Percentiles rank a stretch among this genome's conserved stretches.
These are phyloP conservation scores for Alternaria atra DNA, from an alignment of 2,329 filamentous ascomycete genomes.

Conservation along the genomic window DNA sequence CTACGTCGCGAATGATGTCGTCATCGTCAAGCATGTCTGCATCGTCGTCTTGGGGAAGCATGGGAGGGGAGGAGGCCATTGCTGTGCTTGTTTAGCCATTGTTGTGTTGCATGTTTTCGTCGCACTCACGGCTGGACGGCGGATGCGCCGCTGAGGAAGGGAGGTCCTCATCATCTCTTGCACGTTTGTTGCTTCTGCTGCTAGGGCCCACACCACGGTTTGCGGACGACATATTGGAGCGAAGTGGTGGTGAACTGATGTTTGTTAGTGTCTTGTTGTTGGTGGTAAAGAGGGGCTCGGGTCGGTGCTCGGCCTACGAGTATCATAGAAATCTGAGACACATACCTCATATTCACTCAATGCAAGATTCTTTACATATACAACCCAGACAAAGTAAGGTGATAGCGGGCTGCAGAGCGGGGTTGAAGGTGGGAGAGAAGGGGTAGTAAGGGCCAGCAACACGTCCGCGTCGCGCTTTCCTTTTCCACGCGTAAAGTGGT, in stretches of 20 bases:
- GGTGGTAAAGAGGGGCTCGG: conserved; percentile 30
- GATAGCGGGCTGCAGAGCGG: conserved; percentile 9
- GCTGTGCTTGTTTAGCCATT: conserved; percentile 52
- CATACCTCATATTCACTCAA: conserved; percentile 35
- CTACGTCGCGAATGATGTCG: conserved; percentile 70
- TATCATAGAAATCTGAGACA: not conserved
- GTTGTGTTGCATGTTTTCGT: conserved; percentile 6
- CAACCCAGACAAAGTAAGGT: not conserved
- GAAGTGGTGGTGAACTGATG: conserved; percentile 76
- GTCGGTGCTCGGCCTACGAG: conserved; percentile 13
- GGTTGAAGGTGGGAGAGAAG: conserved; percentile 12
- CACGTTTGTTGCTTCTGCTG: conserved; percentile 70
- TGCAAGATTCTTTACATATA: conserved; percentile 7
- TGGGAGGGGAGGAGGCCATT: conserved; percentile 68
- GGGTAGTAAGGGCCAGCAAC: conserved; percentile 14
- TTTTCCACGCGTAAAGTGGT: conserved; percentile 33
- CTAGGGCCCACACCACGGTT: conserved; percentile 72
- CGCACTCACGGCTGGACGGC: conserved; percentile 69
- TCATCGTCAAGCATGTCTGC: conserved; percentile 75
- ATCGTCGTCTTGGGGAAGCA: conserved; percentile 73
- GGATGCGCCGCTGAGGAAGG: conserved; percentile 66
- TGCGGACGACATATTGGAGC: conserved; percentile 80
- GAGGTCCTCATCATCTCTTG: conserved; percentile 69
- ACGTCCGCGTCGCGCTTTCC: conserved; percentile 27
- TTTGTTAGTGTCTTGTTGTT: conserved; percentile 28